phyloP scores from a whole-genome alignment of 2,329 filamentous ascomycete species.

The Stachybotrys chartarum region DNA sequence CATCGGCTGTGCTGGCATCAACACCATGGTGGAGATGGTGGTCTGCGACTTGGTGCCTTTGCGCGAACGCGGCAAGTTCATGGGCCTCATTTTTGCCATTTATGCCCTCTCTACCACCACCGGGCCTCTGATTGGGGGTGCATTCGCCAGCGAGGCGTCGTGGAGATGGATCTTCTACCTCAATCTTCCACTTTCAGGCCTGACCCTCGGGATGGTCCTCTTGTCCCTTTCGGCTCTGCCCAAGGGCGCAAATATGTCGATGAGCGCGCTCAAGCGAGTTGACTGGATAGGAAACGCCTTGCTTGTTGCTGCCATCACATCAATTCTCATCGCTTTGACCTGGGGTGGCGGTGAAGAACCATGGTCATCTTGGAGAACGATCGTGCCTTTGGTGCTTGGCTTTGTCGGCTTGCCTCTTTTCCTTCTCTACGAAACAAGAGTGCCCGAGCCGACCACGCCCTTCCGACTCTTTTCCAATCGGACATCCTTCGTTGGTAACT shows the following conservation, averaged over 20 bases:
- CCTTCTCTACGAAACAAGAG: slow-evolving; percentile 20
- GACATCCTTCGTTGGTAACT: slow-evolving; percentile 18
- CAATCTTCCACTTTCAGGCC: slow-evolving; percentile 23
- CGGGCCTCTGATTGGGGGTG: slow-evolving; percentile 24
- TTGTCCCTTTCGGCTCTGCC: slow-evolving; percentile 17
- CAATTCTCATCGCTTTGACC: slow-evolving; percentile 41
- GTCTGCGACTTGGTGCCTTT: slow-evolving; percentile 41
- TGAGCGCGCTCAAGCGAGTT: slow-evolving; percentile 14
- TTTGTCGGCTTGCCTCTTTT: slow-evolving; percentile 27
- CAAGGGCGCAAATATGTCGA: slow-evolving; percentile 13
- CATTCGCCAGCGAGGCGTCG: slow-evolving; percentile 15
- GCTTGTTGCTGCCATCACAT: slow-evolving; percentile 25
- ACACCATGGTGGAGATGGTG: slow-evolving; percentile 14
- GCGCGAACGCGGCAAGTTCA: slow-evolving; percentile 34
- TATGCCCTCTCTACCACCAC: slow-evolving; percentile 23
- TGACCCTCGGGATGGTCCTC: slow-evolving; percentile 10
- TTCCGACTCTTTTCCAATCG: slow-evolving; percentile 35
- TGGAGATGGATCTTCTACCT: slow-evolving; percentile 41
- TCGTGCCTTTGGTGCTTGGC: slow-evolving; percentile 40
- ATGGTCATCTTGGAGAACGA: slow-evolving; percentile 39
- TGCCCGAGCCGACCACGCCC: slow-evolving; percentile 30
- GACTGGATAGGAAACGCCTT: slow-evolving; percentile 35
- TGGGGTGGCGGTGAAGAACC: slow-evolving; percentile 44
- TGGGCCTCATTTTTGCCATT: slow-evolving; percentile 22
- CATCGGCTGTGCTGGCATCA: slow-evolving; percentile 12